Base-by-base conservation (phyloP, 2,329 filamentous ascomycete species). In the Aureobasidium sp. region DNA sequence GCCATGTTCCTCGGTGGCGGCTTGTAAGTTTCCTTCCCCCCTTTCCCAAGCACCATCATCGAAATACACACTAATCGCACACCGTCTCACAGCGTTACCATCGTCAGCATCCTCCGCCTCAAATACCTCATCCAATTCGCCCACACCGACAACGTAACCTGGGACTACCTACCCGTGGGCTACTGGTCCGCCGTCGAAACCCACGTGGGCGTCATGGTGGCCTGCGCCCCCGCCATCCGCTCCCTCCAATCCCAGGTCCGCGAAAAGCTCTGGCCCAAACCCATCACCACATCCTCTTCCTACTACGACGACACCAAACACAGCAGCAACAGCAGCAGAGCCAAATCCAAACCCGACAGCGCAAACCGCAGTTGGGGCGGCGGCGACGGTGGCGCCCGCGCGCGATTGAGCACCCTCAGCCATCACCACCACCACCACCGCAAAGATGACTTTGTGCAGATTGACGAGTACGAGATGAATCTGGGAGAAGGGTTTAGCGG, bases 141-240 rank as follows among this genome's bases (percentile, higher is more conserved):
- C 37, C 27, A 51, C 29, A 55, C 54, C 2, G 25, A 37, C 17
- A 62, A 65, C 31, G 37, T 60, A n/a, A 58, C 60, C 19, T 62
- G 54, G 62, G 60, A 59, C 23, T 59, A 64, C 21, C 53, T 61
- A 17, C 29, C 50, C 25, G 58, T 60, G 5, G 59, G 60, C 1
- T 60, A 51, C 38, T 65, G 64, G 64, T 60, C 53, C 9, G 49
- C 50, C 17, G 60, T 64, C 42, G 64, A 65, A 40, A 37, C 45
- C 37, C 40, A 64, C 46, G 55, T 63, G 3, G 59, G 60, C 23
- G 51, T 65, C 54, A 63, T 64, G 23, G 62, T 61, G 40, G 64
- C 64, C 37, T 62, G 64, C 42, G 54, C 62, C 4, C 62, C 64
- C n/a, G 47, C 47, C n/a, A 57, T 65, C 19, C 73, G 60, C 33